Conservation (phyloP, 495 filamentous ascomycete genomes). For the Penicillium ochrochloron region DNA sequence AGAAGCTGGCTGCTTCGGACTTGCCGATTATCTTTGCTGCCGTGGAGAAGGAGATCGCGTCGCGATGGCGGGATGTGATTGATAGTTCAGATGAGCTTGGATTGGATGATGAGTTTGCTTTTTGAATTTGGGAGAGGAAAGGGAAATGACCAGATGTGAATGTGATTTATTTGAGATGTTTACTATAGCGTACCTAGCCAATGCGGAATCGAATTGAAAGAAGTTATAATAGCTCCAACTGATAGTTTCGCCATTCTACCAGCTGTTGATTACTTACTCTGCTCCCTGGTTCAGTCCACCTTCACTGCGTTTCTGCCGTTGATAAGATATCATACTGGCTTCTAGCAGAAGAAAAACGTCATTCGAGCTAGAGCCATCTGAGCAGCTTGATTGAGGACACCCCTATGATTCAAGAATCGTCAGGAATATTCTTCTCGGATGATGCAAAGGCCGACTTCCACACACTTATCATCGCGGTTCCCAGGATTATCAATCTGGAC, state of each 20-base stretch:
- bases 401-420: neutral
- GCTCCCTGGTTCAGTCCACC: no score
- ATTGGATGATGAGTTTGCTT: conserved; percentile 10
- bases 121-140: neutral
- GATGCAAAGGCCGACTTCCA: neutral
- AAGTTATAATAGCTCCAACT: neutral
- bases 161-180: conserved; percentile 10
- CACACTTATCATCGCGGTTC: neutral
- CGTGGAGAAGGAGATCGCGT: conserved; percentile 26
- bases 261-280: no score
- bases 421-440: neutral
- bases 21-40: conserved; percentile 28
- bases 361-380: no score
- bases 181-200: neutral
- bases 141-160: neutral
- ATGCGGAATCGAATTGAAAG: neutral
- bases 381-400: no score
- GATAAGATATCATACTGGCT: no score
- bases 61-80: conserved; percentile 30
- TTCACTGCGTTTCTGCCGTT: no score
- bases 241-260: no score
- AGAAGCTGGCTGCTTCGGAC: conserved; percentile 28
- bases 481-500: neutral
- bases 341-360: no score
- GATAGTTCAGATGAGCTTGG: conserved; percentile 43